Base-by-base conservation (phyloP, 2,329 filamentous ascomycete species). In the Pseudogymnoascus sp. region DNA sequence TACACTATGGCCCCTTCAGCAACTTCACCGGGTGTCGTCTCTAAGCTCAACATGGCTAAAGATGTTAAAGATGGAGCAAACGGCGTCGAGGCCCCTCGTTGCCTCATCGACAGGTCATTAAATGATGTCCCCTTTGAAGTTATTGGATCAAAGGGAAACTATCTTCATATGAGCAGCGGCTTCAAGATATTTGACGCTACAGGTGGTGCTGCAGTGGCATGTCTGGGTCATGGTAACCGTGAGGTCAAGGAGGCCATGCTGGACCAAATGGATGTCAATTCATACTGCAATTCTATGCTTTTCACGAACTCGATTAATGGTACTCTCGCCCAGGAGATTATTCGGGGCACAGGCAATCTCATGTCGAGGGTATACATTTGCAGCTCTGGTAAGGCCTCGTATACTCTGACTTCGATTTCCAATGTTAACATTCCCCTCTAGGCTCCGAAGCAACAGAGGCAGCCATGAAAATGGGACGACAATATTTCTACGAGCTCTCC, bases 141-240 rank as follows among this genome's bases (percentile, higher is more conserved):
- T 5, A 63, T 66, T 28, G 46, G 67, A 11, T 70, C 63, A 21
- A 65, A 70, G 31, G 72, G 72, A 14, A 70, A 69, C 64, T 68
- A 70, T 11, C 60, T 74, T 10, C 63, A 68, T 28, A 68, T 72
- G 5, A 64, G 66, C n/a, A 69, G 73, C 61, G 87, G 86, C 1
- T 79, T 81, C 23, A 78, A 76, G 36, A 82, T 95, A 46, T 81
- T 92, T 12, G 90, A 95, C 72, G 87, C 85, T 1, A 89, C 87
- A 18, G 84, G 87, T 28, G 90, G 90, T 18, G 88, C 90, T 2
- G 89, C 87, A 21, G 89, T 92, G 3, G 81, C 85, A 8, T 88
- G 86, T 70, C 76, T 93, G 8, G 90, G 90, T 5, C 86, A 91
- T 68, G 85, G 84, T 31, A 81, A 88, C 61, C 70, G 78, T 44